Evolutionary conservation across 2,329 filamentous ascomycete genomes (phyloP).

Genomic region (Sporothrix luriei): DNA sequence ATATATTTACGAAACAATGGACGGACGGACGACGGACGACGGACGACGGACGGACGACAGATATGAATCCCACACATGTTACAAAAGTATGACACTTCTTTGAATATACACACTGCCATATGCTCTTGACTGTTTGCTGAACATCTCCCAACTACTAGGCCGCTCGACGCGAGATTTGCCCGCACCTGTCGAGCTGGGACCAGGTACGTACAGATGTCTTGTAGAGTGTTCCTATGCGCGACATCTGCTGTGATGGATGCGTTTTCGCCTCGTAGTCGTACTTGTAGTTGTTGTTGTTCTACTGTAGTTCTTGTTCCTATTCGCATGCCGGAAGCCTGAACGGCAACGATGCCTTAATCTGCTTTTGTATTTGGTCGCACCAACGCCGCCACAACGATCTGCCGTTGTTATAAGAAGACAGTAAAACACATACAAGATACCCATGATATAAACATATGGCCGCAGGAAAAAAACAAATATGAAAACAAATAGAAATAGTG

Average conservation of each 20-base stretch:
- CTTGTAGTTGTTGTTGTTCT: too few relatives aligned
- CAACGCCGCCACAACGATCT: conserved; percentile 22
- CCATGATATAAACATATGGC: conserved; percentile 23
- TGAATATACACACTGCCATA: neutral
- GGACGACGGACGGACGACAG: neutral
- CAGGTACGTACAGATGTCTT: conserved; percentile 3
- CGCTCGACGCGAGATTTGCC: neutral
- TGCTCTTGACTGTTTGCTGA: conserved; percentile 17
- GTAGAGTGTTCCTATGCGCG: neutral
- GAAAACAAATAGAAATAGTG: neutral
- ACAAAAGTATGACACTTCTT: conserved; percentile 12
- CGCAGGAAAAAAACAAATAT: neutral
- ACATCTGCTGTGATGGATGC: neutral
- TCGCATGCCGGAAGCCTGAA: neutral
- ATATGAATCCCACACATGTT: too few relatives aligned
- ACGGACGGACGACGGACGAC: neutral
- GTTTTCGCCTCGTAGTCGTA: neutral
- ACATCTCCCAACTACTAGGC: conserved; percentile 12
- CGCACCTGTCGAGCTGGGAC: neutral
- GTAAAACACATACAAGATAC: neutral
- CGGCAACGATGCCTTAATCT: neutral
- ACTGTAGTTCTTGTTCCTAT: too few relatives aligned
- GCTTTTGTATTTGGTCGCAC: conserved; percentile 22
- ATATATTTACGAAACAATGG: neutral
- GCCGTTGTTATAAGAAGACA: conserved; percentile 5